A percentile compares a stretch with the other conserved stretches of the same genome.
Conservation (phyloP, 306 rosid genomes). For the Argentina anserina region DNA sequence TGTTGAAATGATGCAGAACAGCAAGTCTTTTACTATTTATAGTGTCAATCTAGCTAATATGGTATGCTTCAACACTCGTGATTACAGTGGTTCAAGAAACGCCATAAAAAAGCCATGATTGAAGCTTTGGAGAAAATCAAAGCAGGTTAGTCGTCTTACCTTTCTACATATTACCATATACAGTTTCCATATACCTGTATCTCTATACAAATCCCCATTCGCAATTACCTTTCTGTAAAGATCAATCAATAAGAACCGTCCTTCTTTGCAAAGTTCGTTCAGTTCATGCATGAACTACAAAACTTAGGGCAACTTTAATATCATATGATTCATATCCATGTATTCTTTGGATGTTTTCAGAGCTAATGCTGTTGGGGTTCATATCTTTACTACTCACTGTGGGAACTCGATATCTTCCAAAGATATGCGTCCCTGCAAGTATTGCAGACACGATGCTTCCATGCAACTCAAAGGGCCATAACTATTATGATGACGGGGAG, state of each 20-base stretch:
- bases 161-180: too few relatives aligned
- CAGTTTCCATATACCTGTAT: too few relatives aligned
- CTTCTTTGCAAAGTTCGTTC: background rate
- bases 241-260: background rate
- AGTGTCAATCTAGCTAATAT: too few relatives aligned
- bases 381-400: slow-evolving; percentile 59
- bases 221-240: too few relatives aligned
- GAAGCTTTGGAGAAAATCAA: slow-evolving; percentile 80
- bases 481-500: background rate
- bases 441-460: slow-evolving; percentile 58
- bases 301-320: background rate
- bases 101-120: slow-evolving; percentile 57
- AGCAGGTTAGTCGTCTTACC: slow-evolving; percentile 34
- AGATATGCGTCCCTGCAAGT: slow-evolving; percentile 43
- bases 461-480: slow-evolving; percentile 18
- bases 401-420: slow-evolving; percentile 44
- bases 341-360: slow-evolving; percentile 13
- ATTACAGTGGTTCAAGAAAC: slow-evolving; percentile 57
- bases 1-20: too few relatives aligned
- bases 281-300: too few relatives aligned
- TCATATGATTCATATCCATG: background rate
- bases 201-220: too few relatives aligned
- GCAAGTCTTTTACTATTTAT: too few relatives aligned
- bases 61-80: background rate
- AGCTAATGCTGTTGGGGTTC: slow-evolving; percentile 68